These are phyloP conservation scores for Proliferodiscus dingleyae DNA, from an alignment of 2,329 filamentous ascomycete species.

Conservation along the genomic window DNA sequence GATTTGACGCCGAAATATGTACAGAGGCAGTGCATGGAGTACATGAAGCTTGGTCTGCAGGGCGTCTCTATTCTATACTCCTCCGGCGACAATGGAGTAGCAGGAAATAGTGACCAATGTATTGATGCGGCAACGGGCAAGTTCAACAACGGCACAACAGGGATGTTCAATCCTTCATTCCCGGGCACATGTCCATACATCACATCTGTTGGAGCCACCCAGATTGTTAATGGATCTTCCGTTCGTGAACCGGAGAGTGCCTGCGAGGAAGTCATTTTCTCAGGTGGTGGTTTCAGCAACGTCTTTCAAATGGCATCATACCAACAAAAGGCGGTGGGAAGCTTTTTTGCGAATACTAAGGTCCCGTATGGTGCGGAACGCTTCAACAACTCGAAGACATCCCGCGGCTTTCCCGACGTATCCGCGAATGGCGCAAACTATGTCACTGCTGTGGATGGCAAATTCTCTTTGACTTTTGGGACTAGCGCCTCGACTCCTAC, in stretches of 20 bases:
- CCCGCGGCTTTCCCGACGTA: slow-evolving; percentile 46
- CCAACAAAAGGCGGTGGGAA: slow-evolving; percentile 33
- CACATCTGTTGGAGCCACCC: slow-evolving; percentile 48
- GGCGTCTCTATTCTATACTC: slow-evolving; percentile 48
- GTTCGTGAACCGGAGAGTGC: slow-evolving; percentile 37
- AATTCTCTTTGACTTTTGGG: slow-evolving; percentile 42
- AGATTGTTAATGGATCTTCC: slow-evolving; percentile 30
- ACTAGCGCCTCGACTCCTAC: slow-evolving; percentile 43
- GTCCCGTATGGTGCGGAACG: slow-evolving; percentile 34
- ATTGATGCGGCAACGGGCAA: slow-evolving; percentile 26
- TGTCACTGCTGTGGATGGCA: slow-evolving; percentile 40
- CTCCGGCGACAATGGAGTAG: slow-evolving; percentile 46
- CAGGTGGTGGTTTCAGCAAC: slow-evolving; percentile 65
- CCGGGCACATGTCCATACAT: slow-evolving; percentile 45
- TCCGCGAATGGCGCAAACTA: slow-evolving; percentile 41
- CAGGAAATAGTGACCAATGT: slow-evolving; percentile 31
- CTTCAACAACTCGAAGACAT: slow-evolving; percentile 42
- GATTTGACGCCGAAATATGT: slow-evolving; percentile 45
- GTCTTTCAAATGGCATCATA: slow-evolving; percentile 44
- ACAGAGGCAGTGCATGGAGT: slow-evolving; percentile 49
- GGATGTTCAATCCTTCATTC: slow-evolving; percentile 44
- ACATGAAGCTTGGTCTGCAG: slow-evolving; percentile 51
- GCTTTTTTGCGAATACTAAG: slow-evolving; percentile 24
- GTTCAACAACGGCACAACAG: slow-evolving; percentile 28
- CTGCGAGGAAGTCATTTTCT: slow-evolving; percentile 61